Evolutionary conservation across 495 filamentous ascomycete genomes (phyloP).

Genomic region (Cercophora sp.): DNA sequence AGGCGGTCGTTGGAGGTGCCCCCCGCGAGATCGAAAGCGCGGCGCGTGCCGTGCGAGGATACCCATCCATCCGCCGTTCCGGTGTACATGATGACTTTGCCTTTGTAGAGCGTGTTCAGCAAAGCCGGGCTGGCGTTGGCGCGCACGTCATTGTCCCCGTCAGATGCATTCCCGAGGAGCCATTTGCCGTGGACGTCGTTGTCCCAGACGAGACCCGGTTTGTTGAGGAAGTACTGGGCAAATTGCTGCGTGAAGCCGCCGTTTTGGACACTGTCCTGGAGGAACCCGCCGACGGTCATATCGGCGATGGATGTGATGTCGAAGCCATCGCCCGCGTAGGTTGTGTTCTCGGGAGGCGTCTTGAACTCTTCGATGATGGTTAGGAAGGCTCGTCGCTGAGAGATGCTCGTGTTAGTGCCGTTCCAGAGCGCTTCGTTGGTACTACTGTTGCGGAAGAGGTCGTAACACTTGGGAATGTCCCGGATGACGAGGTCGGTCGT

Average conservation of each 20-base stretch:
- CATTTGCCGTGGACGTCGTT: neutral
- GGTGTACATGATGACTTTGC: constrained; percentile 1
- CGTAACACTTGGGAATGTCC: neutral
- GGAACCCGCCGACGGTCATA: neutral
- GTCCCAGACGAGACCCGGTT: neutral
- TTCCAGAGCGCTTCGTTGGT: neutral
- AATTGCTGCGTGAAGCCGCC: neutral
- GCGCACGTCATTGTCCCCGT: neutral
- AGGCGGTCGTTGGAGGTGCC: neutral
- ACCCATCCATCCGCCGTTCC: neutral
- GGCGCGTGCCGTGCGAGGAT: neutral
- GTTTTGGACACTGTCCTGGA: too few relatives aligned
- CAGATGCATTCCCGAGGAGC: neutral
- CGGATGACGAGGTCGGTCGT: neutral
- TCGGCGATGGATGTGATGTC: neutral
- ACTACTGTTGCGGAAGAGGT: neutral
- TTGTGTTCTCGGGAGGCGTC: neutral
- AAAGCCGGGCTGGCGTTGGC: neutral
- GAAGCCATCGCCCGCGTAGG: constrained; percentile 5
- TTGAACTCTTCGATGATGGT: constrained; percentile 1
- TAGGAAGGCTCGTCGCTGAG: neutral
- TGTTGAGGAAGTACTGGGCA: neutral
- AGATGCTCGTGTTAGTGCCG: neutral
- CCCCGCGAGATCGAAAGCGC: neutral
- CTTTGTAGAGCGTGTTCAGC: neutral